Conservation (phyloP, 192 early-diverging fungal genomes). For the Haplosporangium gracile region DNA sequence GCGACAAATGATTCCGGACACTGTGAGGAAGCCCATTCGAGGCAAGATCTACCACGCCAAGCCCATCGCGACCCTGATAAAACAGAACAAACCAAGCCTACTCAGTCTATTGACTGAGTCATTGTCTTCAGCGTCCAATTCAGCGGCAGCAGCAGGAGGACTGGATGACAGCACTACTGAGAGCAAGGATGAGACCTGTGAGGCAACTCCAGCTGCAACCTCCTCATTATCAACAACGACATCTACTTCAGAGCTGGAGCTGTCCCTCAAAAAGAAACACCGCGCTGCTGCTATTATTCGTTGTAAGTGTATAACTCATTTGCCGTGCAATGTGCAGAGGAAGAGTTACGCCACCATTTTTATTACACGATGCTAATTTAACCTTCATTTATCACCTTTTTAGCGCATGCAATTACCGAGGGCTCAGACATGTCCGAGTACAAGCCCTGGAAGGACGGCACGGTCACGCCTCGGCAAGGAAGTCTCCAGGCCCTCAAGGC, state of each 20-base stretch:
- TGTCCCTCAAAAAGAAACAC: conserved; percentile 39
- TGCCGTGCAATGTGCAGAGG: not conserved
- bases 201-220: not conserved
- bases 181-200: not conserved
- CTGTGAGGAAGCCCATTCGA: conserved; percentile 30
- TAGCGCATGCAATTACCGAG: conserved; percentile 44
- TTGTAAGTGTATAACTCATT: conserved; percentile 17
- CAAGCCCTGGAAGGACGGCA: conserved; percentile 54
- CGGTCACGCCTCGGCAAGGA: conserved; percentile 24
- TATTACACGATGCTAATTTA: not conserved
- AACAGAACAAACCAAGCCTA: not conserved
- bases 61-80: conserved; percentile 17
- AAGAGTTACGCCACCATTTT: not conserved
- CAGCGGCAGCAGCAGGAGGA: not conserved
- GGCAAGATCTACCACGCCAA: conserved; percentile 39
- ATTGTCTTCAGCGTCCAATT: not conserved
- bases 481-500: conserved; percentile 26
- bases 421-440: conserved; percentile 51
- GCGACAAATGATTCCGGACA: conserved; percentile 52
- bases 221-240: not conserved
- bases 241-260: conserved; percentile 13
- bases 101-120: conserved; percentile 3
- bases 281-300: conserved; percentile 49
- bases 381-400: not conserved
- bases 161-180: not conserved